phyloP scores from a whole-genome alignment of 768 basidiomycete species.

The Phallus indusiatus region DNA sequence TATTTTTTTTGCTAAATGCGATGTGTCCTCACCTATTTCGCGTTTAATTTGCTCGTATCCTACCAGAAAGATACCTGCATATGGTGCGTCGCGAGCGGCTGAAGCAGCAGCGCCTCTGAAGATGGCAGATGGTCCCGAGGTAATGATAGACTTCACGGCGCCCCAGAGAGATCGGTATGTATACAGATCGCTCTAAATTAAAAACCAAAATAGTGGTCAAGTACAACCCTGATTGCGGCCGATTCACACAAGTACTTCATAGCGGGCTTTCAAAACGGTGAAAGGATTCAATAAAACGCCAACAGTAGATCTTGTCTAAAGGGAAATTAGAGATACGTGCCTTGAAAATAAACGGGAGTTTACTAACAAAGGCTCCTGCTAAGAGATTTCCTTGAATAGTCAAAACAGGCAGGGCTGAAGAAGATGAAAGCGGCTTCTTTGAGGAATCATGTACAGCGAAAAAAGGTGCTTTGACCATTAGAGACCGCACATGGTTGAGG shows the following conservation, averaged over 20 bases:
- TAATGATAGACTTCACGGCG: slow-evolving; percentile 50
- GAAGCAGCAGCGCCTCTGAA: slow-evolving; percentile 83
- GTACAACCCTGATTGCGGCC: not conserved
- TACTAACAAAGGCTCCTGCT: slow-evolving; percentile 52
- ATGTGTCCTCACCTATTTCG: slow-evolving; percentile 42
- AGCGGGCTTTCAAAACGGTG: slow-evolving; percentile 85
- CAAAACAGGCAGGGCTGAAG: slow-evolving; percentile 60
- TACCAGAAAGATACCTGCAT: slow-evolving; percentile 83
- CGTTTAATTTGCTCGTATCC: slow-evolving; percentile 83
- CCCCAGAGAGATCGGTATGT: slow-evolving; percentile 52
- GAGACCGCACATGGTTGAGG: slow-evolving; percentile 69
- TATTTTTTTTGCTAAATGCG: not conserved
- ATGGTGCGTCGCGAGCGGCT: slow-evolving; percentile 88
- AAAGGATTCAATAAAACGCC: slow-evolving; percentile 86
- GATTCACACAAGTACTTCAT: slow-evolving; percentile 51
- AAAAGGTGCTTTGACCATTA: slow-evolving; percentile 63
- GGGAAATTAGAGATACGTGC: not conserved
- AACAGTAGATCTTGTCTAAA: slow-evolving; percentile 58
- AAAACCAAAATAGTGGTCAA: not conserved
- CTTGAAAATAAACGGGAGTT: not conserved
- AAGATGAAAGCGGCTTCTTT: slow-evolving; percentile 4
- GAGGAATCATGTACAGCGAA: slow-evolving; percentile 38
- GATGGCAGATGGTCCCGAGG: slow-evolving; percentile 70
- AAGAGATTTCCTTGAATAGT: slow-evolving; percentile 74
- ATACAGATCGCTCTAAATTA: slow-evolving; percentile 61